A percentile compares a stretch with the other conserved stretches of the same genome.
Evolutionary conservation across 345 rosid genomes (phyloP).

Genomic region (Ceriops tagal): DNA sequence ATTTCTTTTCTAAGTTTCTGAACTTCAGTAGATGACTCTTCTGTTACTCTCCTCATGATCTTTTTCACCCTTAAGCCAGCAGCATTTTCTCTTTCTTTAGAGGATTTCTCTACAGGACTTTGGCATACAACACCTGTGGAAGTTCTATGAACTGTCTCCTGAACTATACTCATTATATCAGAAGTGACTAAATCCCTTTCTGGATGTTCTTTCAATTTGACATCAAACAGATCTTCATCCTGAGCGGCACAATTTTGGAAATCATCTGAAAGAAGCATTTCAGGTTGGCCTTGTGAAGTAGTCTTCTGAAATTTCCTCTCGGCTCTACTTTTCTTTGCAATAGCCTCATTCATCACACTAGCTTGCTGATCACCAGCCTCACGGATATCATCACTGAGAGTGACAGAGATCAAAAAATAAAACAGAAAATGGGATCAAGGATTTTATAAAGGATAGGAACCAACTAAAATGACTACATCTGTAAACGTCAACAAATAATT

Average conservation of each 20-base stretch:
- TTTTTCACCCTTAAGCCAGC: conserved; percentile 87
- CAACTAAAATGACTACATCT: not conserved
- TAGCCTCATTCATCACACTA: conserved; percentile 28
- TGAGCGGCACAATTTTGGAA: conserved; percentile 17
- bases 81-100: conserved; percentile 47
- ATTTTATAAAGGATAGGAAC: not conserved
- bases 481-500: not conserved
- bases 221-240: conserved; percentile 17
- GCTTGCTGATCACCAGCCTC: conserved; percentile 36
- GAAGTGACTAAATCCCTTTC: conserved; percentile 23
- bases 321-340: conserved; percentile 39
- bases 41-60: conserved; percentile 66
- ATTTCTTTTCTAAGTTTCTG: conserved; percentile 85
- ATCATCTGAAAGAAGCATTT: conserved; percentile 36
- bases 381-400: conserved; percentile 27
- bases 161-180: conserved; percentile 76
- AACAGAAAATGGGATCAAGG: not conserved
- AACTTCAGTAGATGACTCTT: conserved; percentile 64
- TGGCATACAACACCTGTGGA: conserved; percentile 28
- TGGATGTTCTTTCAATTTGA: conserved; percentile 19
- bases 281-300: conserved; percentile 27
- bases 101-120: conserved; percentile 38
- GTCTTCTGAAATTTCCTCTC: conserved; percentile 38
- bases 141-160: conserved; percentile 40
- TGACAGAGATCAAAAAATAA: conserved; percentile 14